Percentiles rank a stretch among this genome's conserved stretches.
These are phyloP conservation scores for Luffa acutangula DNA, from an alignment of 306 rosid species.

Conservation along the genomic window DNA sequence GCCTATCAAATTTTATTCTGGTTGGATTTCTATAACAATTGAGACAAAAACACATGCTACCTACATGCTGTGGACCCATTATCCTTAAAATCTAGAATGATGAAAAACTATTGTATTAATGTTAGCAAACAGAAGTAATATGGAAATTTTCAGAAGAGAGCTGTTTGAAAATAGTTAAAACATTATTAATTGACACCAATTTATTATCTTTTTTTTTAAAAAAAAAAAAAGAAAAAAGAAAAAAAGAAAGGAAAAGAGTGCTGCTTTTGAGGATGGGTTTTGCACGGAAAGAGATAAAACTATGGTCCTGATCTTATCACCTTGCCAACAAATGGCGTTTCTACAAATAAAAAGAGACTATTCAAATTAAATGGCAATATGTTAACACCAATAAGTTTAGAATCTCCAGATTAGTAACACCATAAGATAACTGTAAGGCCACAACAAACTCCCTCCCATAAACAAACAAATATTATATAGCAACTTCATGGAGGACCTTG, in stretches of 20 bases:
- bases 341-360: not conserved
- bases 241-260: not conserved
- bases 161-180: not conserved
- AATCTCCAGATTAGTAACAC: not conserved
- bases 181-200: not conserved
- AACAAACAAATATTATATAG: not conserved
- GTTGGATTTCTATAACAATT: slow-evolving; percentile 12
- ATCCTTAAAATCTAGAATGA: slow-evolving; percentile 1
- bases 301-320: not conserved
- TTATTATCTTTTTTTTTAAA: not conserved
- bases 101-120: not conserved
- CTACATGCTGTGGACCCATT: slow-evolving; percentile 12
- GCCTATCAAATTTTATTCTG: not conserved
- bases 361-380: not conserved
- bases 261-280: not conserved
- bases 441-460: slow-evolving; percentile 6
- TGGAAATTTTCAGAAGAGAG: not conserved
- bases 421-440: not conserved
- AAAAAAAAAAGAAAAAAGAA: not conserved
- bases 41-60: slow-evolving; percentile 25
- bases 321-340: not conserved
- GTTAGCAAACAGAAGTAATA: not conserved
- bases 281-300: not conserved
- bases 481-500: not conserved
- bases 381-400: not conserved